These are phyloP conservation scores for Microthlaspi erraticum DNA, from an alignment of 345 rosid species.

Conservation along the genomic window DNA sequence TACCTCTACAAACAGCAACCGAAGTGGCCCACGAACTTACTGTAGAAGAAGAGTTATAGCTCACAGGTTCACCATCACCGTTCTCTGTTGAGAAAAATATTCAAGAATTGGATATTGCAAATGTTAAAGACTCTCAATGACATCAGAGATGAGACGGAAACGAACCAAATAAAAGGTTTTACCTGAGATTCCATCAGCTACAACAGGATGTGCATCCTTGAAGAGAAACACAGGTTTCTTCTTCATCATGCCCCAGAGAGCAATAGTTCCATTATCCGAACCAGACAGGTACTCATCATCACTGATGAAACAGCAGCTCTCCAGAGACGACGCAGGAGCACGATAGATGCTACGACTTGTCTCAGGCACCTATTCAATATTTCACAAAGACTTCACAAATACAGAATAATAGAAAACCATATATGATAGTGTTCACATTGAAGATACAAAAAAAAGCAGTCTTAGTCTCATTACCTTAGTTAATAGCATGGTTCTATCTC, in stretches of 20 bases:
- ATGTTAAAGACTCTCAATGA: neutral
- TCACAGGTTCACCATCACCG: slow-evolving; percentile 44
- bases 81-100: slow-evolving; percentile 50
- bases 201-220: slow-evolving; percentile 75
- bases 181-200: slow-evolving; percentile 53
- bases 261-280: slow-evolving; percentile 92
- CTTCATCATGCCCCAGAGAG: slow-evolving; percentile 67
- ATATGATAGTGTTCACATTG: slow-evolving; percentile 2
- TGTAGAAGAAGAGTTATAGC: slow-evolving; percentile 46
- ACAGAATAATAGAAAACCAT: slow-evolving; percentile 24
- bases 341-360: slow-evolving; percentile 71
- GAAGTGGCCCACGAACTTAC: slow-evolving; percentile 90
- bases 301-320: slow-evolving; percentile 87
- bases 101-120: slow-evolving; percentile 13
- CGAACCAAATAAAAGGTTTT: slow-evolving; percentile 19
- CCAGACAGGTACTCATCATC: slow-evolving; percentile 88
- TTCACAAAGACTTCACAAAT: slow-evolving; percentile 34
- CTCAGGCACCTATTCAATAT: slow-evolving; percentile 72
- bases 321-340: slow-evolving; percentile 82
- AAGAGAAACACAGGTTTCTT: slow-evolving; percentile 79
- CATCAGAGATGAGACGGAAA: slow-evolving; percentile 2
- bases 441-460: neutral
- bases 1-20: slow-evolving; percentile 74
- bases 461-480: slow-evolving; percentile 49
- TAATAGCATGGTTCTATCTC: slow-evolving; percentile 87